A percentile compares a stretch with the other conserved stretches of the same genome.
phyloP scores from a whole-genome alignment of 805 yeast species.

The Kazachstania martiniae region DNA sequence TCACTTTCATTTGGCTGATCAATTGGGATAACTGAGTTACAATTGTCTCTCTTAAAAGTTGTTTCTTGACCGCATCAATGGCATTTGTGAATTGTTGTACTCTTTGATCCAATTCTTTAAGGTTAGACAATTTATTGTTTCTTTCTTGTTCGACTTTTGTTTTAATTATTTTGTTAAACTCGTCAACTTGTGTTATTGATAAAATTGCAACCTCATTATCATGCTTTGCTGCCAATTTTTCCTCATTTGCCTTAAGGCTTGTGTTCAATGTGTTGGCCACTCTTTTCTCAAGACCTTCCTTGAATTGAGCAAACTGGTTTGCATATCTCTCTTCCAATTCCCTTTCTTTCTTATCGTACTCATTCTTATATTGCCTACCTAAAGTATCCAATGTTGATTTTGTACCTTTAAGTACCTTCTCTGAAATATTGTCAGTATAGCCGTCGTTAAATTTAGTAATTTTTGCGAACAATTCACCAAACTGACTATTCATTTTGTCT shows the following conservation, averaged over 20 bases:
- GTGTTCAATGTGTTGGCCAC: slow-evolving; percentile 44
- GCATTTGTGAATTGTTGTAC: slow-evolving; percentile 36
- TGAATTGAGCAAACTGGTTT: slow-evolving; percentile 51
- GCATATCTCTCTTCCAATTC: slow-evolving; percentile 49
- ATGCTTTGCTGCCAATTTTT: slow-evolving; percentile 57
- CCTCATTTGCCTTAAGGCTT: slow-evolving; percentile 60
- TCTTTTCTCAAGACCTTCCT: slow-evolving; percentile 46
- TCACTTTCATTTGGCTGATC: slow-evolving; percentile 14
- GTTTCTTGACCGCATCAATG: slow-evolving; percentile 33
- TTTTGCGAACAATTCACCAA: slow-evolving; percentile 8
- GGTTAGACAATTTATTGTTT: slow-evolving; percentile 61
- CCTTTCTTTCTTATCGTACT: slow-evolving; percentile 35
- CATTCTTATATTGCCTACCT: slow-evolving; percentile 14
- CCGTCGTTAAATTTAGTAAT: slow-evolving; percentile 10
- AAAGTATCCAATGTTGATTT: slow-evolving; percentile 11
- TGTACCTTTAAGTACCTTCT: slow-evolving; percentile 9
- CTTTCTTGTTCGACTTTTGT: slow-evolving; percentile 63
- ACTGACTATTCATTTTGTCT: slow-evolving; percentile 7
- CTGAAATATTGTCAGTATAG: slow-evolving; percentile 8
- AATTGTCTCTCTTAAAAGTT: slow-evolving; percentile 30
- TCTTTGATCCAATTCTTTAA: slow-evolving; percentile 47
- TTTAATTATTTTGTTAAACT: slow-evolving; percentile 47
- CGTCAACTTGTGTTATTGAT: slow-evolving; percentile 57
- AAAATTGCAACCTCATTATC: slow-evolving; percentile 61
- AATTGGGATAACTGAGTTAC: slow-evolving; percentile 19